Base-by-base conservation (phyloP, 179 eudicot genomes). In the Pouteria campechiana region DNA sequence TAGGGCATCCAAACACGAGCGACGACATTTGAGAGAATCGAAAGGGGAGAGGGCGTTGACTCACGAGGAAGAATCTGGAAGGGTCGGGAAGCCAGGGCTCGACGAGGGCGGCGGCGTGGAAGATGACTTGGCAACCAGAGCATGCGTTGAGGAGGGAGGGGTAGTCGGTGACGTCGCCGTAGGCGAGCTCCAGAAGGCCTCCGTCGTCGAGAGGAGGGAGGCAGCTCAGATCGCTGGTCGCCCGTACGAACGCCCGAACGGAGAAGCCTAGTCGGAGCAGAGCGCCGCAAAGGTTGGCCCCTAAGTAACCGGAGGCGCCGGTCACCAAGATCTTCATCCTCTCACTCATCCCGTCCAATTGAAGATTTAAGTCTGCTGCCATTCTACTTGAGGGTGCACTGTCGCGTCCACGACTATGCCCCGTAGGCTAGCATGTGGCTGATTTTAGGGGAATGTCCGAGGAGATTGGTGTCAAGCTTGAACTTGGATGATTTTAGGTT, bases 81-180 rank as follows among this genome's bases (percentile, higher is more conserved):
- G 96, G 82, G 17, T 90, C 60, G 0, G 99, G 99, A 41, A 79
- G 74, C 99, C 99, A 90, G 4, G 99, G 84, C 53, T 90, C 99
- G 24, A 90, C 99, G 3, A 90, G 58, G 7, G 96, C 99, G 27
- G 99, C 96, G 11, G 75, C 54, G 53, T 90, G 99, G 61, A 90
- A 34, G 60, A 90, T 52, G 48, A 63, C 32, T 28, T 67, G 63
- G 68, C 85, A 82, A 17, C 77, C 77, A 41, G 73, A 55, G 56
- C 64, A 64, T 47, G 96, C 96, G 28, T 67, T 57, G 17, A 75
- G 65, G 40, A 90, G 77, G 1, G 99, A 82, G 8, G 28, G 31
- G 32, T 59, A 65, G 48, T 90, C 79, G 40, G 92, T 82, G 27
- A 87, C 61, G 23, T 90, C 98, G 2, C 98, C 98, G 60, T 58